A percentile compares a stretch with the other conserved stretches of the same genome.
Conservation (phyloP, 371 early-diverging fungal species). For the Gilbertella persicaria region DNA sequence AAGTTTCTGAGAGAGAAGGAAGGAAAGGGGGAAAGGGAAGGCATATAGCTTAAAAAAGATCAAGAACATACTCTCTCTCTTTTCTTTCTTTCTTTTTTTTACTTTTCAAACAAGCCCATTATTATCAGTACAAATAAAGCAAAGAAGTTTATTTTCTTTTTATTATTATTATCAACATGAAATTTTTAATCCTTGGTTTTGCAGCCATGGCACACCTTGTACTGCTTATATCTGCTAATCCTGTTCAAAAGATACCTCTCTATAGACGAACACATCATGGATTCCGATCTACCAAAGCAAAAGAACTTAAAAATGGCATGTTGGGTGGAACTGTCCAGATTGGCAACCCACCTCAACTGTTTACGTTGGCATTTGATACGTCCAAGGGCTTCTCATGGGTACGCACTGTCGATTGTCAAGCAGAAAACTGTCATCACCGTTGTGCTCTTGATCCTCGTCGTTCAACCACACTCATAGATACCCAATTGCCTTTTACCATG, state of each 20-base stretch:
- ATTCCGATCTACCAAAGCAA: constrained; percentile 13
- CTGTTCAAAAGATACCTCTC: constrained; percentile 23
- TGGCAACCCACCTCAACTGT: constrained; percentile 34
- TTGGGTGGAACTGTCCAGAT: constrained; percentile 25
- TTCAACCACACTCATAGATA: constrained; percentile 31
- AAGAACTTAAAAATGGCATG: constrained; percentile 26
- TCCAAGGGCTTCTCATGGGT: constrained; percentile 35
- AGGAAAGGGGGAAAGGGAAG: no score
- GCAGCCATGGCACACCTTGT: constrained; percentile 13
- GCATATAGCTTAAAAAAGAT: no score
- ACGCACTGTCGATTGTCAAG: constrained; percentile 16
- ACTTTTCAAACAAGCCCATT: no score
- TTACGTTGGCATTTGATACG: constrained; percentile 34
- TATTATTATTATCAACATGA: no score
- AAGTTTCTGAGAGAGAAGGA: no score
- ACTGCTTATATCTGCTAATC: constrained; percentile 10
- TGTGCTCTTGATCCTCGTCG: constrained; percentile 36
- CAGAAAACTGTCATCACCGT: constrained; percentile 34
- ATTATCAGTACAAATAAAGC: no score
- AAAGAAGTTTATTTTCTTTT: no score
- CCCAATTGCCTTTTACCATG: constrained; percentile 34
- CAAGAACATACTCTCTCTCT: no score
- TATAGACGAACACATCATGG: constrained; percentile 10
- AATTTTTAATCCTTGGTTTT: constrained; percentile 1
- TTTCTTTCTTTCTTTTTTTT: no score